Evolutionary conservation across 1,139 yeast species (phyloP).

Genomic region (Candida smagusa): DNA sequence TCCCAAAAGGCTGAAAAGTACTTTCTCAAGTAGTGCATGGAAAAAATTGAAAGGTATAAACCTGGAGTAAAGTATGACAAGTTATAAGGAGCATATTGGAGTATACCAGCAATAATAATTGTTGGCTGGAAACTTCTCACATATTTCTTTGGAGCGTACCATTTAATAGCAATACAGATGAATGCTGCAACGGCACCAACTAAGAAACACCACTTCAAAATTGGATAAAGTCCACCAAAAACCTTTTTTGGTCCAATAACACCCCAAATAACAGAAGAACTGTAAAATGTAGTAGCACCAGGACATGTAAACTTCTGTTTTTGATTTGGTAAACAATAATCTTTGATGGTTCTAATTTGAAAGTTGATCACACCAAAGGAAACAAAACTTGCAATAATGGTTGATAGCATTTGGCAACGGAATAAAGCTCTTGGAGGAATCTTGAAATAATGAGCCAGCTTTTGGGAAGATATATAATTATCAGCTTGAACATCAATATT

Average conservation of each 20-base stretch:
- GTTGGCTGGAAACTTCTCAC: conserved; percentile 17
- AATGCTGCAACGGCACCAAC: conserved; percentile 28
- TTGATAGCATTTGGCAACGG: conserved; percentile 30
- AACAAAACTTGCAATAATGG: conserved; percentile 22
- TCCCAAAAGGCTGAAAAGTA: conserved; percentile 16
- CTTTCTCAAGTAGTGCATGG: conserved; percentile 16
- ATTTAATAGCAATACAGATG: conserved; percentile 26
- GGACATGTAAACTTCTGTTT: conserved; percentile 31
- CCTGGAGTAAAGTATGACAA: conserved; percentile 16
- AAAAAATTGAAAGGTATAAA: conserved; percentile 12
- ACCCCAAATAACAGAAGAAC: conserved; percentile 34
- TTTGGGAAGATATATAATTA: conserved; percentile 35
- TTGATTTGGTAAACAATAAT: conserved; percentile 26
- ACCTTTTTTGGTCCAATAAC: conserved; percentile 36
- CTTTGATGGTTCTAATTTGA: conserved; percentile 23
- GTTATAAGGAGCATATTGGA: conserved; percentile 14
- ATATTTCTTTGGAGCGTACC: conserved; percentile 12
- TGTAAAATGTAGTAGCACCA: conserved; percentile 29
- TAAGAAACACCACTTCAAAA: conserved; percentile 33
- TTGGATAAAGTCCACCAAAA: conserved; percentile 30
- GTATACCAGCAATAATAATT: conserved; percentile 15
- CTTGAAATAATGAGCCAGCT: conserved; percentile 33
- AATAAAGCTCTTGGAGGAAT: conserved; percentile 35
- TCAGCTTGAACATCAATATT: conserved; percentile 34
- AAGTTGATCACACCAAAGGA: conserved; percentile 29